phyloP scores from a whole-genome alignment of 2,329 filamentous ascomycete species.

The Monilinia laxa region DNA sequence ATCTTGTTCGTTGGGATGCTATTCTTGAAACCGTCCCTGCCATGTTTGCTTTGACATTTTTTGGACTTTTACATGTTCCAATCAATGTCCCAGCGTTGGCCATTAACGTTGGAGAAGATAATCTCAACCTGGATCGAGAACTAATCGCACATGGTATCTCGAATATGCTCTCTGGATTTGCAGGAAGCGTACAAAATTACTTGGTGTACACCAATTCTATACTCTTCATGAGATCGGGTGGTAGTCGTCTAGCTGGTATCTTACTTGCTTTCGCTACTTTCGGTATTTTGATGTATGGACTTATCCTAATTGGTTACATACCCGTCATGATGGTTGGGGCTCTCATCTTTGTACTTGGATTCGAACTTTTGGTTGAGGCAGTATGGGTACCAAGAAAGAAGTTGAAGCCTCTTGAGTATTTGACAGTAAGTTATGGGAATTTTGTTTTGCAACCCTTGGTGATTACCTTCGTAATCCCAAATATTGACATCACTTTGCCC shows the following conservation, averaged over 20 bases:
- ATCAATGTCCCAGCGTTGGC: slow-evolving; percentile 96
- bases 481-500: neutral
- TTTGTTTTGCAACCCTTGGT: too few species aligned
- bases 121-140: slow-evolving; percentile 87
- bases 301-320: slow-evolving; percentile 86
- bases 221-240: slow-evolving; percentile 93
- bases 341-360: slow-evolving; percentile 90
- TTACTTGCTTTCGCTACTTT: slow-evolving; percentile 80
- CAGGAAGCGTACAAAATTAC: slow-evolving; percentile 93
- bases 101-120: slow-evolving; percentile 86
- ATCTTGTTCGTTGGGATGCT: slow-evolving; percentile 78
- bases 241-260: slow-evolving; percentile 78
- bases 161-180: slow-evolving; percentile 82
- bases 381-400: slow-evolving; percentile 87
- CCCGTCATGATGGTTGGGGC: slow-evolving; percentile 96
- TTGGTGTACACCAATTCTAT: slow-evolving; percentile 96
- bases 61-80: slow-evolving; percentile 92
- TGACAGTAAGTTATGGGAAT: slow-evolving; percentile 60
- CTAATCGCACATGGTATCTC: slow-evolving; percentile 90
- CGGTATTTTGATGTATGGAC: slow-evolving; percentile 80
- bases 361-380: slow-evolving; percentile 87
- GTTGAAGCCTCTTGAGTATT: slow-evolving; percentile 80
- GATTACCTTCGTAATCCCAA: too few species aligned
- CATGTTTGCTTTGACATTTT: slow-evolving; percentile 97
- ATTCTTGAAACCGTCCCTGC: slow-evolving; percentile 83